Evolutionary conservation across 768 basidiomycete species (phyloP), one percentile per base, ranked within the genome.

Genomic region (Suillus fuscotomentosus): DNA sequence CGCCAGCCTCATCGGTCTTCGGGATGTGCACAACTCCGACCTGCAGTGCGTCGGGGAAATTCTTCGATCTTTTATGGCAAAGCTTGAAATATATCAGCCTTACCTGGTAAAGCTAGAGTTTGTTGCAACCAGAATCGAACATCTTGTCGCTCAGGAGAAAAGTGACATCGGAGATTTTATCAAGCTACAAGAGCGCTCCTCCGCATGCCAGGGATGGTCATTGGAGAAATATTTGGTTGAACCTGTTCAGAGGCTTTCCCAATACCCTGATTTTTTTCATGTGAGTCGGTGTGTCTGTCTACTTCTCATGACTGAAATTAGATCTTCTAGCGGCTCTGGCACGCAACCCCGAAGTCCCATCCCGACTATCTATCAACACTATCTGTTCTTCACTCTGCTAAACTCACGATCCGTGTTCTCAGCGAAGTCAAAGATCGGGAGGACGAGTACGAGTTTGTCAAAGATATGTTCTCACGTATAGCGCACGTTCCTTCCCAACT

Each of bases 121-220:
- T 42, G 85, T 89, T 0, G 82, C 83, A 1, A 73, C 80, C 17
- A 71, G 81, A 62, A 85, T 92, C 48, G 82, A 84, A 55, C 70
- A 75, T 22, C 76, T 89, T 67, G 75, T 79, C 53, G 72, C 75
- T 3, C 84, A 88, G 64, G 72, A 74, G n/a, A 75, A 77, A 39
- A 87, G 80, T 69, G 91, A 95, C 68, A 91, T 97, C 75, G 92
- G 91, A 1, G 92, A 94, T 74, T 97, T 95, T 72, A 81, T 96
- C 9, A 76, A 83, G 66, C 80, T 97, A 66, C 87, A 90, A 69
- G 85, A 89, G 70, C 71, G 75, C 62, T 80, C 76, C 45, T 73
- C 79, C 6, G 85, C 84, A 36, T 85, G 88, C 63, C 81, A 79
- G 38, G 83, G 85, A 1, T 88, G 90, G 87, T 83, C 78, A 38